Base-by-base conservation (phyloP, 2,329 filamentous ascomycete species). In the Teratosphaeria nubilosa region DNA sequence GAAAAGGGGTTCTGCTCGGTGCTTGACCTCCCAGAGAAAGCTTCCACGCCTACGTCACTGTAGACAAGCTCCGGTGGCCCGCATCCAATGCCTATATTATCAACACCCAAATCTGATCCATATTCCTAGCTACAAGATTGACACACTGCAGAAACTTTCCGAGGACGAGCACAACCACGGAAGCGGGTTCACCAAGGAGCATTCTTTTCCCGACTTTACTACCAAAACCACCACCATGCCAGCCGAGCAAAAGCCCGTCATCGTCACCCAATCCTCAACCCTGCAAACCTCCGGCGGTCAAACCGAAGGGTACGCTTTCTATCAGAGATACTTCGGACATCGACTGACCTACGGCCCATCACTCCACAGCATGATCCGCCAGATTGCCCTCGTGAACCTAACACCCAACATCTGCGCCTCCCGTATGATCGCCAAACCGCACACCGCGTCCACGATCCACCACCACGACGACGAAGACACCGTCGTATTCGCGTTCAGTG, bases 401-500 rank as follows among this genome's bases (percentile, higher is more conserved):
- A 84, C 81, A 56, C 81, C 86, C 60, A 81, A 80, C 60, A 80
- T 90, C 72, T 88, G 86, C 68, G 84, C 85, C 31, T 83, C 83
- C 52, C 79, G 85, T 82, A 72, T 75, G 81, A 80, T 84, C 45
- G 82, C 85, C 1, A 82, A 83, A 62, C 83, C 86, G 6, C 79
- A 81, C 56, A 83, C 82, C 30, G 73, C 78, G 2, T 84, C 84
- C 0, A 79, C 82, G 5, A 77, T 90, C 24, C 85, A 86, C 62
- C 86, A 90, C 65, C 85, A 89, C 65, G 86, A 85, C 57, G 80
- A 84, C 67, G 84, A 88, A 77, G 86, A 90, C 63, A 84, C 84
- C 7, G 85, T 90, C 56, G 79, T 89, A 54, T 65, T 68, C 66
- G 82, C 81, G 11, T 80, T 82, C 11, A 80, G 79, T 1, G 86